Evolutionary conservation across 176 grass and related monocot genomes (phyloP).

Genomic region (Aegilops sharonensis): DNA sequence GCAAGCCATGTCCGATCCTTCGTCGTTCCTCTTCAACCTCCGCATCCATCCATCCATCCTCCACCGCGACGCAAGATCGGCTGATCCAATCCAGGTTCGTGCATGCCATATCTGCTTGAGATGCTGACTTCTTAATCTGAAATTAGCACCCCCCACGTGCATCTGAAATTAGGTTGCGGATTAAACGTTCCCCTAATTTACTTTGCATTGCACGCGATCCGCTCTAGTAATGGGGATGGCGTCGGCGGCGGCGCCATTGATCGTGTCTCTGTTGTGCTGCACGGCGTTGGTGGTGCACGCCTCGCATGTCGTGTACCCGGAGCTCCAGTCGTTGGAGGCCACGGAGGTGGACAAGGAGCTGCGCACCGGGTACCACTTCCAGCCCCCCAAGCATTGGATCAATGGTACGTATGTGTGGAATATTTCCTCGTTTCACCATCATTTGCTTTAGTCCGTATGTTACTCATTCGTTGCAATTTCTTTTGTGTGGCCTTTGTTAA

Average conservation of each 20-base stretch:
- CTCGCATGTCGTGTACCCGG: not conserved
- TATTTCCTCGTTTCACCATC: not conserved
- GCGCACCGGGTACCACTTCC: conserved; percentile 8
- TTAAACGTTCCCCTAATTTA: no score
- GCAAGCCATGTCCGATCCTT: no score
- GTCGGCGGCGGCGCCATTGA: not conserved
- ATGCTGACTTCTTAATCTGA: no score
- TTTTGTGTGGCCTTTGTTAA: not conserved
- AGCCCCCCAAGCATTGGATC: conserved; percentile 2
- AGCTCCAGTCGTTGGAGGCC: not conserved
- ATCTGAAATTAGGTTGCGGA: no score
- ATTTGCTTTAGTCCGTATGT: not conserved
- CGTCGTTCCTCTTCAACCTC: no score
- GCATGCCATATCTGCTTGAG: no score
- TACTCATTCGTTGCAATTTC: not conserved
- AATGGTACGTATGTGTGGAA: not conserved
- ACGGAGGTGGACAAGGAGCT: not conserved
- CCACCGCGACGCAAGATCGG: no score
- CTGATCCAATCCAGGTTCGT: no score
- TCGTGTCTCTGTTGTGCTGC: not conserved
- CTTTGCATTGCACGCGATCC: no score
- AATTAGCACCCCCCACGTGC: no score
- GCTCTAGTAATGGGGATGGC: not conserved
- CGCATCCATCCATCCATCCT: no score
- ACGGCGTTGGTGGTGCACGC: not conserved